phyloP scores from a whole-genome alignment of 208 protist genomes.

The Acanthamoeba triangularis region DNA sequence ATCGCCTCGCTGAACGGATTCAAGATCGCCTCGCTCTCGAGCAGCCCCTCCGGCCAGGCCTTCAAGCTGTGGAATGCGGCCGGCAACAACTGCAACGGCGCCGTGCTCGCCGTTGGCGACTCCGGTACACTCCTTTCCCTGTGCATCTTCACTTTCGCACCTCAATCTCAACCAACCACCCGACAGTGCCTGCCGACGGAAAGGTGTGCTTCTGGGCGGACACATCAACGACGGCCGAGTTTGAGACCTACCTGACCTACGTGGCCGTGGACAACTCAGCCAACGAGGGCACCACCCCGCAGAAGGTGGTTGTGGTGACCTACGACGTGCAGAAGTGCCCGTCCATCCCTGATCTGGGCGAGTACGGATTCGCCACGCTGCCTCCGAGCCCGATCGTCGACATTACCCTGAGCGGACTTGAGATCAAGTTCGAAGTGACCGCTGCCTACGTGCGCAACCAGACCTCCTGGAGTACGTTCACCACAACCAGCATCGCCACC shows the following conservation, averaged over 20 bases:
- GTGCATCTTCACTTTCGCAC: not conserved
- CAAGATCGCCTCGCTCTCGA: not conserved
- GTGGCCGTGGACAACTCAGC: not conserved
- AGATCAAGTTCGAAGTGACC: slow-evolving; percentile 44
- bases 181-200: not conserved
- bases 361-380: not conserved
- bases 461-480: not conserved
- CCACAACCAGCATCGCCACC: not conserved
- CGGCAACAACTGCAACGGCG: not conserved
- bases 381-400: not conserved
- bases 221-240: not conserved
- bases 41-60: not conserved
- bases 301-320: not conserved
- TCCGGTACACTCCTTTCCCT: not conserved
- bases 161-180: too few relatives aligned
- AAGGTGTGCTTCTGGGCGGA: slow-evolving; percentile 57
- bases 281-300: not conserved
- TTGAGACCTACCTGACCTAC: slow-evolving; percentile 28
- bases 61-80: slow-evolving; percentile 32
- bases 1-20: not conserved
- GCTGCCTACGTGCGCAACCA: slow-evolving; percentile 47
- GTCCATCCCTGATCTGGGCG: slow-evolving; percentile 32
- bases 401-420: not conserved
- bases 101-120: not conserved
- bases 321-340: slow-evolving; percentile 38